Evolutionary conservation across 345 rosid species (phyloP), one percentile per base, ranked within the genome.

Genomic region (Balakata baccata): DNA sequence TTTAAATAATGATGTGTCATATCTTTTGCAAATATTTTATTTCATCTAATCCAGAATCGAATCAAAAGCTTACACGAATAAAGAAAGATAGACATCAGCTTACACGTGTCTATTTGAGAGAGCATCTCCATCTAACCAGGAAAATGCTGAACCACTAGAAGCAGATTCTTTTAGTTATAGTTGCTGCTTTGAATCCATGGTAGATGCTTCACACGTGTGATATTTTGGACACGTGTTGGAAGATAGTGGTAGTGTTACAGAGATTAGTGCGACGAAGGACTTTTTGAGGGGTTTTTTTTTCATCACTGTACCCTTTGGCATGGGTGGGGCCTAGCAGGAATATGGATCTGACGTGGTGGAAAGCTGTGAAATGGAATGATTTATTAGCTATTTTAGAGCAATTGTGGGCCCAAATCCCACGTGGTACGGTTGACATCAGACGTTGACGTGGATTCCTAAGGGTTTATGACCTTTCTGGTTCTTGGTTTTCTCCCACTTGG

Each of bases 81-180:
- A 45, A 75, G 29, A 37, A 25, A 7, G 62, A 54, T 17, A 23
- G 70, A 39, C 7, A 66, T 68, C 67, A 46, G 47, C 73, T 47
- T 67, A 67, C 74, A 75, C 79, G 77, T 74, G 84, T 39, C 79
- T 13, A 4, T 3, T 1, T 0, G 16, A 3, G 7, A 17, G 47
- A 0, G 2, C 18, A 49, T 43, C 45, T 71, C 74, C 53, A 47
- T 57, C 16, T 10, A 11, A 18, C 59, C 47, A 63, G 52, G 64
- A 62, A 74, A 57, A 66, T 47, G 46, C 70, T 77, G 77, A 67
- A 79, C 84, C 81, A 68, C 81, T 63, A 54, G 69, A 60, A 71
- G 57, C 43, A 77, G 60, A 74, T 73, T 73, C 78, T 41, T 70
- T 50, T 29, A 5, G 66, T 43, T 62, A 11, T 29, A 5, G 66